Base-by-base conservation (phyloP, 495 filamentous ascomycete species). In the Astrocystis sublimbata region DNA sequence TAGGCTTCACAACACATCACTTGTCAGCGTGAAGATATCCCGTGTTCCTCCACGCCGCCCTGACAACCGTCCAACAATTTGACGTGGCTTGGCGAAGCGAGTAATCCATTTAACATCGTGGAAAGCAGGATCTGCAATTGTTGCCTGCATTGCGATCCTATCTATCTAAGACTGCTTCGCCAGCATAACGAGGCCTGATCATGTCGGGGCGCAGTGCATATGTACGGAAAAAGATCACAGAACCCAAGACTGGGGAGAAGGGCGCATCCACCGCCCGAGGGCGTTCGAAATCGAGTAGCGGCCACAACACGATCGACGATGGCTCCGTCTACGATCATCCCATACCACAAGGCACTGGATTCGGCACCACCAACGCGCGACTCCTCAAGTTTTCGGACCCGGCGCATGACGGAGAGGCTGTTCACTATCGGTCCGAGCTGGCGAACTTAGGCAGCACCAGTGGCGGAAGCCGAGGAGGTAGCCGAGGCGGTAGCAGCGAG, bases 191-290 rank as follows among this genome's bases (percentile, higher is more conserved):
- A 23, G 1, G 15, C 13, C 45, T 49, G 75, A 26, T 43, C 58
- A 84, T 84, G 81, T 84, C 81, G n/a, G 81, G 81, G 51, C 72
- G 81, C 46, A 84, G 81, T 65, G 81, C 81, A 17, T 77, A 81
- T 65, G 80, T 83, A 60, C 75, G 81, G 58, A 84, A 83, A 66
- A 80, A 81, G 73, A 81, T 78, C 67, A 79, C 76, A 0, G 77
- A 79, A 47, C 70, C 73, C n/a, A 80, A 75, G 64, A 36, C 66
- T 5, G 68, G 66, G 28, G 70, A 68, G 3, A 72, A 67, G 35
- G 21, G 38, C 26, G 41, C 15, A 9, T 15, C 17, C 4, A 26
- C 15, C 19, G 41, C 21, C 9, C 60, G 73, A 52, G 52, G 58
- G 36, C 63, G 73, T n/a, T 67, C 73, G 49, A 73, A 72, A 63